Evolutionary conservation across 2,329 filamentous ascomycete genomes (phyloP), one percentile per base, ranked within the genome.

Genomic region (Lachnellula arida): DNA sequence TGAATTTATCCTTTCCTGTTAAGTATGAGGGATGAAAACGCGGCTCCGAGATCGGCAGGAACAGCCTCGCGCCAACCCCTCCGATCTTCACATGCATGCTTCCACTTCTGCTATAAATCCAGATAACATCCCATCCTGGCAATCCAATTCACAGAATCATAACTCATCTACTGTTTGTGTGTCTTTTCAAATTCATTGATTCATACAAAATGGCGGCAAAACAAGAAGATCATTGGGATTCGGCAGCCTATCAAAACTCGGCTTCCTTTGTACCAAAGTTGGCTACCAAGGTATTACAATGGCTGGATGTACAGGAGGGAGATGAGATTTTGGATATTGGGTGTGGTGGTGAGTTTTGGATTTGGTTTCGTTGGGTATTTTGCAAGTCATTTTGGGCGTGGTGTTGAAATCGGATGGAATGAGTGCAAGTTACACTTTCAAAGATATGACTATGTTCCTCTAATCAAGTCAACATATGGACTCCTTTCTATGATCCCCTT

Each of bases 201-300:
- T 17, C 14, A 28, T 17, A 51, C 17, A 59, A 51, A 23, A 63
- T 61, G 60, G 34, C 55, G 34, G 49, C 47, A 15, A 51, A 60
- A 39, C 46, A 56, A 15, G 66, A 67, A 57, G 72, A 75, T 49
- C 68, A 73, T 53, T 75, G 73, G 73, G 71, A 70, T 15, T 61
- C 70, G 0, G 66, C 71, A 62, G 78, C 77, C 34, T 87, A 87
- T 65, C 79, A 83, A 57, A 73, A 79, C 56, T 78, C 82, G 2
- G 84, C 84, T 7, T 79, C 81, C 0, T 87, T 87, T 63, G 84
- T 87, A 8, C 83, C 84, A 3, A 81, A 83, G 64, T 72, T 87
- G 9, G 78, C 83, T 1, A 76, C 74, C 15, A 85, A 82, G 57
- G 75, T 87, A 5, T 64, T 85, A 11, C 68, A 74, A 46, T 86